Percentiles rank a stretch among this genome's conserved stretches.
Conservation (phyloP, 768 basidiomycete genomes). For the Tulasnella sp. region DNA sequence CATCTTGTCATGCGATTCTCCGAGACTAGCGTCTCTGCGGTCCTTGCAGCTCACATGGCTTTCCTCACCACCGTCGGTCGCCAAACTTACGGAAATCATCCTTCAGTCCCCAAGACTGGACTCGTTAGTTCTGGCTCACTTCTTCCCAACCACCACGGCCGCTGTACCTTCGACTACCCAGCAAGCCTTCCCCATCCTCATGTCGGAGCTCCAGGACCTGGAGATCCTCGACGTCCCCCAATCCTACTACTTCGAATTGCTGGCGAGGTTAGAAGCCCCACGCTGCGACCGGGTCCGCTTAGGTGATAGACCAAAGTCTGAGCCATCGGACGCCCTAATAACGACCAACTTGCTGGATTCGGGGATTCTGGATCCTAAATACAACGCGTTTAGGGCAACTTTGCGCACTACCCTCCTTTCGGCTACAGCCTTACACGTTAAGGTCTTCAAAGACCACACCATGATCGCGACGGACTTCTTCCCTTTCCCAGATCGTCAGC, state of each 20-base stretch:
- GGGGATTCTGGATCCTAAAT: neutral
- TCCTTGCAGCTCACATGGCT: neutral
- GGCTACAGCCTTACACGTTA: neutral
- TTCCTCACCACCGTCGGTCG: neutral
- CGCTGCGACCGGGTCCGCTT: neutral
- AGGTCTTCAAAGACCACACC: neutral
- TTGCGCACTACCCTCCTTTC: neutral
- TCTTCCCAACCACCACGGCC: neutral
- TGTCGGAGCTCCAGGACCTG: neutral
- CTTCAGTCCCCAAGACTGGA: neutral
- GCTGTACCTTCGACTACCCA: neutral
- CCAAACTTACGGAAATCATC: neutral
- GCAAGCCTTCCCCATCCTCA: neutral
- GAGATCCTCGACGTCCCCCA: neutral
- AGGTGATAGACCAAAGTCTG: neutral
- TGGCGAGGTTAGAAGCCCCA: neutral
- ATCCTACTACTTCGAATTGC: neutral
- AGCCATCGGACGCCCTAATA: neutral
- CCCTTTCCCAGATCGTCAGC: neutral
- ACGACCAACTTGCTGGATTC: neutral
- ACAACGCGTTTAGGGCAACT: neutral
- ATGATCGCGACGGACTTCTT: neutral
- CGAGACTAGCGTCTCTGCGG: neutral
- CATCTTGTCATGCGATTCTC: neutral
- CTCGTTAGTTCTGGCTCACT: neutral